These are phyloP conservation scores for Phialophora expanda DNA, from an alignment of 2,329 filamentous ascomycete genomes.

Conservation along the genomic window DNA sequence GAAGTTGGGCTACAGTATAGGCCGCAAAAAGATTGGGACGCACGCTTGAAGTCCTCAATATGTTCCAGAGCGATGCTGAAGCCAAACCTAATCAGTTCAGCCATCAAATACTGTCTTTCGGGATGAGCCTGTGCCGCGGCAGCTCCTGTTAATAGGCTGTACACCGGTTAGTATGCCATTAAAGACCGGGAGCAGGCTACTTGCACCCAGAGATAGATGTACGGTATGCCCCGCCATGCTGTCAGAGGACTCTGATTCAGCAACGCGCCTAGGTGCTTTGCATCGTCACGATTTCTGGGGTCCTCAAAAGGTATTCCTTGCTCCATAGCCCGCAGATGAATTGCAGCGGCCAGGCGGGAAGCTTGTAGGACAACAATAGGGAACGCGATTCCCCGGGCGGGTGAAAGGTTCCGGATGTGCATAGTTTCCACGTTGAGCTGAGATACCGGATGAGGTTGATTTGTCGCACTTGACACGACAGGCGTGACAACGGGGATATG, in stretches of 20 bases:
- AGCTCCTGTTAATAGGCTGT: conserved; percentile 20
- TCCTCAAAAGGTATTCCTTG: conserved; percentile 19
- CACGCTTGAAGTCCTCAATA: conserved; percentile 22
- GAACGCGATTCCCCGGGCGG: not conserved
- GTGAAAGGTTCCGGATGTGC: not conserved
- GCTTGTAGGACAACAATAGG: conserved; percentile 13
- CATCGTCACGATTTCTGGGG: conserved; percentile 11
- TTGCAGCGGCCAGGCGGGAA: conserved; percentile 7
- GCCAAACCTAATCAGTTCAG: conserved; percentile 23
- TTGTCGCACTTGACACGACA: not conserved
- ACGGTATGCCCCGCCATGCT: conserved; percentile 21
- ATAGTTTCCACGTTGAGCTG: not conserved
- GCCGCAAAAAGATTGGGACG: not conserved
- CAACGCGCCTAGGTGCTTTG: not conserved
- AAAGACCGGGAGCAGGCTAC: not conserved
- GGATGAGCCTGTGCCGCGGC: conserved; percentile 20
- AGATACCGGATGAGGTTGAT: not conserved
- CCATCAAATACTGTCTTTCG: conserved; percentile 25
- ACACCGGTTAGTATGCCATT: not conserved
- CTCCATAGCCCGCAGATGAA: conserved; percentile 16
- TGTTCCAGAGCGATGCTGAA: conserved; percentile 27
- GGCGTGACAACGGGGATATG: not conserved
- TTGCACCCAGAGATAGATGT: conserved; percentile 28
- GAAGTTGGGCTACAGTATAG: not conserved
- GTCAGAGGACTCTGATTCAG: conserved; percentile 10